A percentile compares a stretch with the other conserved stretches of the same genome.
Evolutionary conservation across 768 basidiomycete genomes (phyloP).

Genomic region (Tricholoma matsutake): DNA sequence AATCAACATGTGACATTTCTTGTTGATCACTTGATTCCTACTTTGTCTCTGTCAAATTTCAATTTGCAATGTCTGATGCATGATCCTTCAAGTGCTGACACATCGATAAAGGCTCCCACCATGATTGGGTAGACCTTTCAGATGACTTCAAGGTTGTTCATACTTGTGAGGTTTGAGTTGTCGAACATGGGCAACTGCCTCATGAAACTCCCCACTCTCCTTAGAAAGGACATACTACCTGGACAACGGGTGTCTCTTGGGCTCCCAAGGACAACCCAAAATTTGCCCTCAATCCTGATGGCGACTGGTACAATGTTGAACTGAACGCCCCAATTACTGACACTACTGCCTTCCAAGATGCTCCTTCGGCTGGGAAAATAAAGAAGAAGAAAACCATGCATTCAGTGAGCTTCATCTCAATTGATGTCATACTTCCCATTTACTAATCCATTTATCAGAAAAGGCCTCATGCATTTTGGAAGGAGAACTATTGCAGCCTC

Average conservation of each 20-base stretch:
- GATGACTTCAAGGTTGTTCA: not conserved
- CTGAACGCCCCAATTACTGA: not conserved
- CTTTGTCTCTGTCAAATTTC: not conserved
- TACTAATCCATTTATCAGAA: not conserved
- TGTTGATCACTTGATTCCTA: not conserved
- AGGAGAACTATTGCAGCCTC: conserved; percentile 1
- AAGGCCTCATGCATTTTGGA: not conserved
- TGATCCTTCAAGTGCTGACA: not conserved
- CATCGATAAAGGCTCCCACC: not conserved
- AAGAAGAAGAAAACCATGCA: conserved; percentile 4
- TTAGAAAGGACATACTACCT: not conserved
- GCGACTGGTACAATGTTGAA: conserved; percentile 4
- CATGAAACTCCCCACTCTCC: not conserved
- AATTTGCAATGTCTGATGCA: not conserved
- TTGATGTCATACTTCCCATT: not conserved
- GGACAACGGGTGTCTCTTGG: not conserved
- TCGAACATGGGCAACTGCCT: not conserved
- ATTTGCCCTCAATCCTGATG: conserved; percentile 9
- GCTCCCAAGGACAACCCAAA: not conserved
- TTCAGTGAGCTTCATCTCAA: not conserved
- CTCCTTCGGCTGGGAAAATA: not conserved
- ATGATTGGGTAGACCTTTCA: not conserved
- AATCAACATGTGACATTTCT: not conserved
- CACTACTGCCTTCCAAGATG: not conserved
- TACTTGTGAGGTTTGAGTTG: not conserved